Evolutionary conservation across 2,329 filamentous ascomycete genomes (phyloP), one percentile per base, ranked within the genome.

Genomic region (Colletotrichum graminicola): DNA sequence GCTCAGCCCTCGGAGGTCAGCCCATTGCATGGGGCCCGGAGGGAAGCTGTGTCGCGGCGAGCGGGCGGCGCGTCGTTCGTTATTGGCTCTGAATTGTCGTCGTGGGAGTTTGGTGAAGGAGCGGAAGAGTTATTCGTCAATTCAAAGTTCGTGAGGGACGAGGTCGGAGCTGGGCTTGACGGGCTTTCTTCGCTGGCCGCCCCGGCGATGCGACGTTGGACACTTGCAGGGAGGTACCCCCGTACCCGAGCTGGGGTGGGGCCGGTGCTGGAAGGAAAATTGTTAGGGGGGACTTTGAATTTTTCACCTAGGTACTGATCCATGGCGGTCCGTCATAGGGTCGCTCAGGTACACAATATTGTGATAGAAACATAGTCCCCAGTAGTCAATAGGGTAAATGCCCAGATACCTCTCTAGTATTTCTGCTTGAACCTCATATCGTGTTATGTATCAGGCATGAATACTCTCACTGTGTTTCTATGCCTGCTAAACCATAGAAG

Each of bases 1-100:
- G 56, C 72, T 54, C 65, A 73, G 62, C 61, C 61, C 66, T 73
- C 70, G 66, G 32, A 65, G 61, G 39, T 73, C 72, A 73, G 70
- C 66, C 72, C 70, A 73, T 73, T 54, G 72, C 72, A 73, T 73
- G 70, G 34, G 54, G 66, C 62, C 26, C 61, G 34, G 29, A 45
- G 12, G 43, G 47, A 57, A 55, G 26, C 47, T 36, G 21, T 52
- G 34, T 34, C 66, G 66, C 47, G 55, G 3, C 47, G 12, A 43
- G 32, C 18, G 45, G 34, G n/a, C 29, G 43, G 29, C 29, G 23
- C 32, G 45, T 36, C 14, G 43, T 36, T 34, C 14, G 43, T 39
- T 23, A 18, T 6, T 39, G 45, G 12, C 34, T 41, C 34, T 29
- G 41, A 14, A 2, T 29, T 49, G 36, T 23, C n/a, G 36, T 63